Evolutionary conservation across 2,329 filamentous ascomycete species (phyloP).

Genomic region (Diplodia mutila): DNA sequence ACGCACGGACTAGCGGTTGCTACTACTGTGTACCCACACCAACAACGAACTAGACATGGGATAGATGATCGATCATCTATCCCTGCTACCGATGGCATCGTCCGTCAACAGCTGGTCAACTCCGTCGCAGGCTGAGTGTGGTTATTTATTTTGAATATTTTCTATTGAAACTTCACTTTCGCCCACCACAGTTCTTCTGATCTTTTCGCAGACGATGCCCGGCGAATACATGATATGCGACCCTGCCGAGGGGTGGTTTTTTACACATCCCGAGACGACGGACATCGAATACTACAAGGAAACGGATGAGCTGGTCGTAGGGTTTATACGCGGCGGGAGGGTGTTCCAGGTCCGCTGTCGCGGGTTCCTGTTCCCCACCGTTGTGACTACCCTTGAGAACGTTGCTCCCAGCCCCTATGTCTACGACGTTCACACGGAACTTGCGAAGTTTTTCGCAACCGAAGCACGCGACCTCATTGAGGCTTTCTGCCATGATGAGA

Average conservation of each 20-base stretch:
- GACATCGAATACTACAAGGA: constrained; percentile 3
- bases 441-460: constrained; percentile 1
- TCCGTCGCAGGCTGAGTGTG: not conserved
- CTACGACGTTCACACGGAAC: not conserved
- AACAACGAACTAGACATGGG: not conserved
- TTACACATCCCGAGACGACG: not conserved
- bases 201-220: not conserved
- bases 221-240: not conserved
- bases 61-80: constrained; percentile 18
- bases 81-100: not conserved
- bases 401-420: not conserved
- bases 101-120: not conserved
- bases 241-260: not conserved
- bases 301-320: not conserved
- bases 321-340: not conserved
- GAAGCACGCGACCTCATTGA: not conserved
- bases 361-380: constrained; percentile 2
- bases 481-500: not conserved
- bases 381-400: not conserved
- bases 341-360: constrained; percentile 8
- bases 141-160: not conserved
- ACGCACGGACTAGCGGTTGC: not conserved
- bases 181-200: not conserved
- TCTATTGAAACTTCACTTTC: not conserved
- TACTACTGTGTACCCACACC: not conserved